Base-by-base conservation (phyloP, 345 rosid genomes). In the Syzygium oleosum region DNA sequence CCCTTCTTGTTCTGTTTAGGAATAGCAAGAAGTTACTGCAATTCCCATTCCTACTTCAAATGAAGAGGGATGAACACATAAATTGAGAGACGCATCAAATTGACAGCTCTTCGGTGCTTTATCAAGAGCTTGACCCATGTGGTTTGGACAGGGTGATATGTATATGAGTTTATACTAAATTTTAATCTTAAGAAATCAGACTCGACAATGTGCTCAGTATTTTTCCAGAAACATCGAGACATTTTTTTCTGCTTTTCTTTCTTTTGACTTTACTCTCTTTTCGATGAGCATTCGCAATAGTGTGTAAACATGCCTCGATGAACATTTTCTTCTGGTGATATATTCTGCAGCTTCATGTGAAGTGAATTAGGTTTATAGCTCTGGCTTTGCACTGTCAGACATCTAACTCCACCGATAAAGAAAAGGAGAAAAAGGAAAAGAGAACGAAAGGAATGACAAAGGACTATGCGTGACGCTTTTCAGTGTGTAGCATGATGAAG, bases 231-330 rank as follows among this genome's bases (percentile, higher is more conserved):
- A 73, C 0, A 14, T 73, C 1, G 14, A 38, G 49, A 2, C 8
- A 3, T 17, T 17, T 22, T 73, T 34, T 38, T 4, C 46, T 0
- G 6, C 23, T 34, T 68, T 73, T 73, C 46, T 0, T 73, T 73
- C 25, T 9, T 34, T 4, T 2, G 16, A 59, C 15, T 59, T 59
- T 5, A 59, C 29, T 25, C 23, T 58, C n/a, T 38, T 38, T 9
- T 73, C 0, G 0, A 19, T 73, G 49, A 38, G 49, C 8, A 73
- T 73, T 19, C 49, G 8, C 80, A 34, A 23, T 38, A 0, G 80
- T 17, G 23, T 21, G 80, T 73, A 12, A 73, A 73, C 0, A 73
- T 1, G 1, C 27, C 80, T 73, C 5, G 13, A 73, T 19, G 25
- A 9, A 73, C 49, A 73, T 34, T 73, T 19, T 34, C 25, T 73